Evolutionary conservation across 768 basidiomycete species (phyloP).

Genomic region (Calocybe indica): DNA sequence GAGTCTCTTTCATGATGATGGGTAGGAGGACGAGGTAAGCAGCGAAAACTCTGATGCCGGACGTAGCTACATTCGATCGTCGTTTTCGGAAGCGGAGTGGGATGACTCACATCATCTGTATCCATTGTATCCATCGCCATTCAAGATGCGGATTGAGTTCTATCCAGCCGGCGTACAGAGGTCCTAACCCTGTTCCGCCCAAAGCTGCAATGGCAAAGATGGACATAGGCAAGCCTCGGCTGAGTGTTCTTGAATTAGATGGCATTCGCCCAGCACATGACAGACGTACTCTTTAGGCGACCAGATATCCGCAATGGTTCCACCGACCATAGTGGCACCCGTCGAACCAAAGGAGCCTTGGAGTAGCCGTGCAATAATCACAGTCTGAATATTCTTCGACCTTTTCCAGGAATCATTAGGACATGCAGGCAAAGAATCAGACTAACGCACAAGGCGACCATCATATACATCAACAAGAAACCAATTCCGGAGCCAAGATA

Average conservation of each 20-base stretch:
- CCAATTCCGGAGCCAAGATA: slow-evolving; percentile 46
- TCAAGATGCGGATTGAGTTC: slow-evolving; percentile 49
- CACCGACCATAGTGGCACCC: slow-evolving; percentile 67
- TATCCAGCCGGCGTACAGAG: slow-evolving; percentile 60
- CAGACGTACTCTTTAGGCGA: slow-evolving; percentile 46
- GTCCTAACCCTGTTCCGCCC: slow-evolving; percentile 58
- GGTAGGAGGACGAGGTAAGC: slow-evolving; percentile 43
- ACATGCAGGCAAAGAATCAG: neutral
- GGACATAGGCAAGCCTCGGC: slow-evolving; percentile 76
- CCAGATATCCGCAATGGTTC: slow-evolving; percentile 73
- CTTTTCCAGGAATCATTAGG: slow-evolving; percentile 14
- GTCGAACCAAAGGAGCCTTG: slow-evolving; percentile 66
- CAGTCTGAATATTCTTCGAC: slow-evolving; percentile 49
- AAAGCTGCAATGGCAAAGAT: slow-evolving; percentile 60
- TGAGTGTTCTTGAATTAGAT: slow-evolving; percentile 17
- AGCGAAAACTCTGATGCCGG: slow-evolving; percentile 38
- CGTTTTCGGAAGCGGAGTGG: neutral
- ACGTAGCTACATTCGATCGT: neutral
- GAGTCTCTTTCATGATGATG: slow-evolving; percentile 66
- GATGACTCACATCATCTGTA: slow-evolving; percentile 52
- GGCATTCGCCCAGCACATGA: neutral
- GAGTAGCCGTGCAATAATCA: slow-evolving; percentile 61
- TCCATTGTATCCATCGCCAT: slow-evolving; percentile 88
- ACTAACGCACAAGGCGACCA: slow-evolving; percentile 33
- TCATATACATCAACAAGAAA: slow-evolving; percentile 47